These are phyloP conservation scores for Nelumbo lutea DNA, from an alignment of 164 flowering plant genomes.

Conservation along the genomic window DNA sequence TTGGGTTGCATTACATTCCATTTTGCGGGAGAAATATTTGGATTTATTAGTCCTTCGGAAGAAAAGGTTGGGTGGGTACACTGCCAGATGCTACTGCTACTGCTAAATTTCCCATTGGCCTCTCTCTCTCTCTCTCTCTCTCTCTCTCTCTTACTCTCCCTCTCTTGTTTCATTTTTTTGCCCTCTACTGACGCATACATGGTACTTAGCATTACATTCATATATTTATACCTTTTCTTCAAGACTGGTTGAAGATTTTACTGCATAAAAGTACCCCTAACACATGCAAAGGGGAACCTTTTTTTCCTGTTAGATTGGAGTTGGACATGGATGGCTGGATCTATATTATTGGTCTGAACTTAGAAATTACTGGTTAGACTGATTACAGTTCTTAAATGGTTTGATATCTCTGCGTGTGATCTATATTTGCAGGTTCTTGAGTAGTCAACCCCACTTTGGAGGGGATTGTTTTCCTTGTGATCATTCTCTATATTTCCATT, in stretches of 20 bases:
- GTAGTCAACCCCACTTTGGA: no score
- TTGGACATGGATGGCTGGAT: no score
- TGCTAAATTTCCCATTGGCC: slow-evolving; percentile 8
- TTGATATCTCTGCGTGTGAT: no score
- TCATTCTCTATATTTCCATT: no score
- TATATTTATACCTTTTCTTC: slow-evolving; percentile 26
- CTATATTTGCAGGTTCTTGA: no score
- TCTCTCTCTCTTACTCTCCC: neutral
- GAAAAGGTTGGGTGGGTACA: neutral
- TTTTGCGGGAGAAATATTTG: neutral
- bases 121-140: neutral
- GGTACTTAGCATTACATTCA: slow-evolving; percentile 6
- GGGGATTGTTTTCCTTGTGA: no score
- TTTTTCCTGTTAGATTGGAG: no score
- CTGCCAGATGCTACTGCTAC: neutral
- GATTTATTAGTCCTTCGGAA: neutral
- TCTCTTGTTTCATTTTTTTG: neutral
- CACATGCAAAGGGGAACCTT: neutral
- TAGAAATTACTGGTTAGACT: no score
- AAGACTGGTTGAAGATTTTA: slow-evolving; percentile 28
- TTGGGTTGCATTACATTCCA: neutral
- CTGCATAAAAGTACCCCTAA: slow-evolving; percentile 21
- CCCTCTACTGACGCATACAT: neutral
- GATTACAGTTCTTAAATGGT: no score
- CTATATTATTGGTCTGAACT: no score